A percentile compares a stretch with the other conserved stretches of the same genome.
Evolutionary conservation across 2,329 filamentous ascomycete species (phyloP).

Genomic region (Fusarium algeriense): DNA sequence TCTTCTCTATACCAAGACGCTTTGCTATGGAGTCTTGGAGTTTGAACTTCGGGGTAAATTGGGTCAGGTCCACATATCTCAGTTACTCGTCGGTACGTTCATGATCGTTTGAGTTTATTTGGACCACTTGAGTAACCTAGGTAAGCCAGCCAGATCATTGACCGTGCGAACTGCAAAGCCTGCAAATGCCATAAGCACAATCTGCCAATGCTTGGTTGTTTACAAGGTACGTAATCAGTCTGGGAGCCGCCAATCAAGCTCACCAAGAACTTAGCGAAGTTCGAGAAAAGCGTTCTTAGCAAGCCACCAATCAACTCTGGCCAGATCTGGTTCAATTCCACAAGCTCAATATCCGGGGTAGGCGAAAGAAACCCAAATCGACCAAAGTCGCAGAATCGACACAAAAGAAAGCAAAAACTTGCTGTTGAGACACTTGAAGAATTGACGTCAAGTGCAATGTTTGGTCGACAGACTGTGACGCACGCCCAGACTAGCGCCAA

Average conservation of each 20-base stretch:
- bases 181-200: background rate
- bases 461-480: conserved; percentile 32
- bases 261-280: background rate
- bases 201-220: background rate
- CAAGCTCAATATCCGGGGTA: background rate
- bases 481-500: conserved; percentile 39
- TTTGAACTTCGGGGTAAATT: conserved; percentile 16
- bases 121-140: too few relatives aligned
- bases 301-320: background rate
- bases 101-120: background rate
- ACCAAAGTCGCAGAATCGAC: background rate
- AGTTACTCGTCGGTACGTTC: background rate
- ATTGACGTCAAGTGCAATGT: conserved; percentile 35
- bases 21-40: background rate
- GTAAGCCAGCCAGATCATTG: background rate
- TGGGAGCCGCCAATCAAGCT: background rate
- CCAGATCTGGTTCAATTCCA: background rate
- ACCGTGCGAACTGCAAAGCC: too few relatives aligned
- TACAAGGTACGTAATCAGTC: background rate
- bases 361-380: background rate
- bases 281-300: background rate
- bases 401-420: conserved; percentile 4
- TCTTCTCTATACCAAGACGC: conserved; percentile 15
- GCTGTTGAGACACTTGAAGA: background rate
- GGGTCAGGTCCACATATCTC: conserved; percentile 2